Percentiles rank a stretch among this genome's conserved stretches.
These are phyloP conservation scores for Penicillium hesseltinei DNA, from an alignment of 2,329 filamentous ascomycete species.

Conservation along the genomic window DNA sequence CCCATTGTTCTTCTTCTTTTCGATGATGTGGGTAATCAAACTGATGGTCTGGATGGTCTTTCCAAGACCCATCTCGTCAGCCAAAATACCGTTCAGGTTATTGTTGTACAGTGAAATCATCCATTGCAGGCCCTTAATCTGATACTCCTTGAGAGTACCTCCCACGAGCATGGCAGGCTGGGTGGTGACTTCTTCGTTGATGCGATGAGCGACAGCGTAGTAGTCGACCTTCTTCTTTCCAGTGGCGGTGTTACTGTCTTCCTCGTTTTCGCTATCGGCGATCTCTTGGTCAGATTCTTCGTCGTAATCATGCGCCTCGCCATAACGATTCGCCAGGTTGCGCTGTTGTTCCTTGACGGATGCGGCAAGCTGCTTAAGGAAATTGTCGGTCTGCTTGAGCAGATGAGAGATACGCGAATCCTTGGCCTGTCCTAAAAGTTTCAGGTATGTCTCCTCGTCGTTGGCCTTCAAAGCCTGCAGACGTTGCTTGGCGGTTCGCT, in stretches of 20 bases:
- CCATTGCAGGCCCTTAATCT: slow-evolving; percentile 98
- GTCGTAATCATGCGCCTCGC: slow-evolving; percentile 57
- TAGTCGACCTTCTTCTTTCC: slow-evolving; percentile 84
- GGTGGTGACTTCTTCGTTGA: slow-evolving; percentile 84
- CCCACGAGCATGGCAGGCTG: slow-evolving; percentile 88
- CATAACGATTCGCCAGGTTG: slow-evolving; percentile 74
- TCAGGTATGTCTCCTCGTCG: slow-evolving; percentile 98
- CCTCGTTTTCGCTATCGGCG: slow-evolving; percentile 63
- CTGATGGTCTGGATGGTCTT: slow-evolving; percentile 99
- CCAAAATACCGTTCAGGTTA: slow-evolving; percentile 97
- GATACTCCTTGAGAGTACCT: slow-evolving; percentile 93
- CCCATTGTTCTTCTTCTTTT: slow-evolving; percentile 86
- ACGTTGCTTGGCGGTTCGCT: slow-evolving; percentile 98
- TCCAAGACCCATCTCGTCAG: slow-evolving; percentile 99
- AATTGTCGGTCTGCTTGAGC: slow-evolving; percentile 94
- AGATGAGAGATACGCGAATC: slow-evolving; percentile 98
- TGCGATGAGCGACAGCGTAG: slow-evolving; percentile 94
- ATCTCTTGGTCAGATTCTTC: slow-evolving; percentile 66
- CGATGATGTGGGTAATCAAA: slow-evolving; percentile 94
- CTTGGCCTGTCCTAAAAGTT: slow-evolving; percentile 96
- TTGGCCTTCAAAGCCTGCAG: slow-evolving; percentile 97
- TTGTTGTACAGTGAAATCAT: slow-evolving; percentile 99
- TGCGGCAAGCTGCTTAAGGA: slow-evolving; percentile 90
- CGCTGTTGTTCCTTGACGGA: slow-evolving; percentile 95
- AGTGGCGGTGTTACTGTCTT: slow-evolving; percentile 56